A percentile compares a stretch with the other conserved stretches of the same genome.
These are phyloP conservation scores for Penicillium steckii DNA, from an alignment of 495 filamentous ascomycete species.

Conservation along the genomic window DNA sequence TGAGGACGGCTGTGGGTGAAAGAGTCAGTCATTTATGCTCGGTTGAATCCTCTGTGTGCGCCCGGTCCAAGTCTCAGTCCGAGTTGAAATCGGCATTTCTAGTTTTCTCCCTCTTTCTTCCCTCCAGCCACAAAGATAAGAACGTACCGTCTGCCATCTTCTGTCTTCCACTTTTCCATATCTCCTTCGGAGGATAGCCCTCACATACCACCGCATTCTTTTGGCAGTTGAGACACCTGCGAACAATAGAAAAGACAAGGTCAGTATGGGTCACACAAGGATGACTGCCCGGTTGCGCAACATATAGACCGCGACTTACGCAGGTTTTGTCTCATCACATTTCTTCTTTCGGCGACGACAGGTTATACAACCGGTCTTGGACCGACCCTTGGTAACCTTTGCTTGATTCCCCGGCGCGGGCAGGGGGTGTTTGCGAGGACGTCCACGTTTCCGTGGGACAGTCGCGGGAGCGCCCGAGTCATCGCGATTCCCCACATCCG, in stretches of 20 bases:
- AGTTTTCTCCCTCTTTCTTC: background rate
- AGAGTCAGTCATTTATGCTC: conserved; percentile 13
- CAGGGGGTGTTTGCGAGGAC: conserved; percentile 81
- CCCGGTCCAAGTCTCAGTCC: conserved; percentile 1
- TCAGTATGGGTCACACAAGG: background rate
- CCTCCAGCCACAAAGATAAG: background rate
- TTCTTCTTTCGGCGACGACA: conserved; percentile 95
- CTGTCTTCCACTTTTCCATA: conserved; percentile 84
- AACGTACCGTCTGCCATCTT: conserved; percentile 68
- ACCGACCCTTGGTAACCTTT: conserved; percentile 82
- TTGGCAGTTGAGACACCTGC: conserved; percentile 78
- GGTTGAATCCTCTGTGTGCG: conserved; percentile 1
- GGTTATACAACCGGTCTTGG: conserved; percentile 92
- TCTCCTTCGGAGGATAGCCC: conserved; percentile 84
- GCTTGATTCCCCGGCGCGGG: conserved; percentile 50
- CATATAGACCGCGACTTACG: conserved; percentile 38
- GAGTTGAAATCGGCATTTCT: conserved; percentile 5
- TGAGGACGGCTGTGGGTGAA: conserved; percentile 23
- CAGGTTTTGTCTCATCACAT: conserved; percentile 91
- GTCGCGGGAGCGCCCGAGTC: conserved; percentile 35
- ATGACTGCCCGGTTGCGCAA: background rate
- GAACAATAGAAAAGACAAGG: background rate
- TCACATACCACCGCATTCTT: conserved; percentile 94
- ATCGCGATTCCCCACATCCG: conserved; percentile 27
- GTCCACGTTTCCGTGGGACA: conserved; percentile 62